Base-by-base conservation (phyloP, 2,329 filamentous ascomycete species). In the Diaporthe sp. region DNA sequence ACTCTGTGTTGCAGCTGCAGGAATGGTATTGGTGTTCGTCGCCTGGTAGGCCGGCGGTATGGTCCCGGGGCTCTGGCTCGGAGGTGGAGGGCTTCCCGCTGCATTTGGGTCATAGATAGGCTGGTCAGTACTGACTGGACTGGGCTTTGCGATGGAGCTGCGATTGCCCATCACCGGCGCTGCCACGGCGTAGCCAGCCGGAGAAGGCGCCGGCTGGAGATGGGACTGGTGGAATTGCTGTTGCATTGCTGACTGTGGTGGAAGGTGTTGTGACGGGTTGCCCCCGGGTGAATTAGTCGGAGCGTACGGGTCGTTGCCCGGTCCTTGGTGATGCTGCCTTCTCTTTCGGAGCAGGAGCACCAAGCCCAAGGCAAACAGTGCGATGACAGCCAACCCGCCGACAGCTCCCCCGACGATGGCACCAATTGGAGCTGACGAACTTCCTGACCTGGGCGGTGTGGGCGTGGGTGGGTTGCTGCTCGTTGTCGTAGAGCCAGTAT, bases 321-420 rank as follows among this genome's bases (percentile, higher is more conserved):
- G 71, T 73, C 63, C 50, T 78, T 76, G 47, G 77, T 76, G 53
- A n/a, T 76, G 44, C 77, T 79, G 78, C 56, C 75, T 78, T 51
- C 76, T 78, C 61, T 77, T 76, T 42, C 81, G 82, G 47, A 80
- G 65, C n/a, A 84, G 42, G 66, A 80, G 78, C 71, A 81, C 79
- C 73, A 78, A 77, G 53, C 75, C 80, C n/a, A 80, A 58, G 68
- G 69, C 73, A 72, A 82, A 76, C 8, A 82, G 73, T 22, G 72
- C 81, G 32, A 83, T 59, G n/a, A 78, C 78, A 35, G 73, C 80
- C 1, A 81, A 59, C 22, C 78, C 81, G 72, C 78, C 81, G 3
- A 83, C 79, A 10, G 80, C 82, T 47, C 81, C 82, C 39, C 82
- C 82, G 4, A 79, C 79, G 51, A 83, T 82, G 72, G 82, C 75